phyloP scores from a whole-genome alignment of 139 green algal species.

The Picochlorum sp. region DNA sequence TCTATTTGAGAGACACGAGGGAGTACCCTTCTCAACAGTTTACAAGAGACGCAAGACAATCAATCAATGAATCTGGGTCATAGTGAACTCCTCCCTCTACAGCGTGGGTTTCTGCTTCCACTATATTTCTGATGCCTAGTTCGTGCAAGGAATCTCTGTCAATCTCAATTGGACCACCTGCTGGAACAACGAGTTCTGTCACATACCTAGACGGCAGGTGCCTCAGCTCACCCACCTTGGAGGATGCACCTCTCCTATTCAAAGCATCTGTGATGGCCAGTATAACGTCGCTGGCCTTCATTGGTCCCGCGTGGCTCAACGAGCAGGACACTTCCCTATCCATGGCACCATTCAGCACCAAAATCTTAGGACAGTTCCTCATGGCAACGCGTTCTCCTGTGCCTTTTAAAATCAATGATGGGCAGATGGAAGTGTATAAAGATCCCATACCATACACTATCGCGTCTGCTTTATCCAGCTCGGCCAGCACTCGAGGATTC shows the following conservation, averaged over 20 bases:
- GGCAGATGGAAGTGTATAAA: constrained; percentile 94
- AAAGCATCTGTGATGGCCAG: constrained; percentile 48
- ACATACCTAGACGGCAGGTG: constrained; percentile 60
- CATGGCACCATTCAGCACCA: constrained; percentile 89
- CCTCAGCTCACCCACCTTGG: constrained; percentile 31
- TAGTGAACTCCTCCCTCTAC: constrained; percentile 35
- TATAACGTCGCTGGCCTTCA: constrained; percentile 83
- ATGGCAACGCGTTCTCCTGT: constrained; percentile 75
- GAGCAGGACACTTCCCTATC: constrained; percentile 80
- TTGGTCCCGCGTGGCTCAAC: constrained; percentile 38
- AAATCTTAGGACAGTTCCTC: constrained; percentile 50
- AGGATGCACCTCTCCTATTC: constrained; percentile 41
- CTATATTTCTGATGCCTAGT: constrained; percentile 53
- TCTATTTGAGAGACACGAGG: too few species aligned
- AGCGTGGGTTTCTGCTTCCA: constrained; percentile 48
- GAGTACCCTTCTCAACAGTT: neutral
- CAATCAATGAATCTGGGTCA: constrained; percentile 59
- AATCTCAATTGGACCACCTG: constrained; percentile 49
- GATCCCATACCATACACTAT: constrained; percentile 97
- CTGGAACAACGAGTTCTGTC: constrained; percentile 62
- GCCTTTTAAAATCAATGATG: constrained; percentile 73
- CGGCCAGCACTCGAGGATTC: constrained; percentile 56
- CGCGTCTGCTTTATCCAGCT: constrained; percentile 59
- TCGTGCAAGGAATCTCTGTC: constrained; percentile 39
- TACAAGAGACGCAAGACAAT: constrained; percentile 42